Conservation (phyloP, 2,329 filamentous ascomycete species). For the Diaporthe humulicola region DNA sequence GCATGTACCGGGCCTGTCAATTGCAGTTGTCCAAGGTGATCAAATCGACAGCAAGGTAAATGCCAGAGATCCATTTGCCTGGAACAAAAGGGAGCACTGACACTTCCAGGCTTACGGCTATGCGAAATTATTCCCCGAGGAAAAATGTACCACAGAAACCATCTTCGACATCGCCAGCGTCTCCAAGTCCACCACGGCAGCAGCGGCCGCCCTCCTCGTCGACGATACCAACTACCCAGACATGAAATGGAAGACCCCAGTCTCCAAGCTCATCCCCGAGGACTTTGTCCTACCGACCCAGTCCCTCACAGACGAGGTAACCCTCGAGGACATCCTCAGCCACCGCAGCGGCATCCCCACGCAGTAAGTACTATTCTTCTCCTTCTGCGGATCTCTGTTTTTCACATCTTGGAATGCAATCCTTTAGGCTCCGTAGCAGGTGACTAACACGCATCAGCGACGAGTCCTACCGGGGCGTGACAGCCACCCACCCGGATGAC, state of each 20-base stretch:
- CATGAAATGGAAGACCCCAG: background rate
- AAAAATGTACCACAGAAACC: conserved; percentile 14
- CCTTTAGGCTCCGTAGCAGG: no score
- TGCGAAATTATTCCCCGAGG: background rate
- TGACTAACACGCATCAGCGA: no score
- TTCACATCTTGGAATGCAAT: no score
- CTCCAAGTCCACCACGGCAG: conserved; percentile 22
- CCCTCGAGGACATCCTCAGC: conserved; percentile 29
- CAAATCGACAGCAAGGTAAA: conserved; percentile 6
- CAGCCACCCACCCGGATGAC: background rate
- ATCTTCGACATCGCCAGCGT: conserved; percentile 12
- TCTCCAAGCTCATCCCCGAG: background rate
- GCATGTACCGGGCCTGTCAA: conserved; percentile 16
- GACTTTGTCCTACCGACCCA: conserved; percentile 4
- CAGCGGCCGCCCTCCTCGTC: conserved; percentile 10
- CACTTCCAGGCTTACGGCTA: background rate
- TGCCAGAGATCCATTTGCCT: no score
- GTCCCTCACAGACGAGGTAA: conserved; percentile 1
- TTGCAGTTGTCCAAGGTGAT: conserved; percentile 13
- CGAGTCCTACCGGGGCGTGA: conserved; percentile 24
- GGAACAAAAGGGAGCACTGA: background rate
- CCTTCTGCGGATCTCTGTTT: no score
- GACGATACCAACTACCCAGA: conserved; percentile 3
- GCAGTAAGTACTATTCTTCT: no score
- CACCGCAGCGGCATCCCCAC: conserved; percentile 23